Evolutionary conservation across 2,329 filamentous ascomycete species (phyloP), one percentile per base, ranked within the genome.

Genomic region (Pseudogymnoascus sp.): DNA sequence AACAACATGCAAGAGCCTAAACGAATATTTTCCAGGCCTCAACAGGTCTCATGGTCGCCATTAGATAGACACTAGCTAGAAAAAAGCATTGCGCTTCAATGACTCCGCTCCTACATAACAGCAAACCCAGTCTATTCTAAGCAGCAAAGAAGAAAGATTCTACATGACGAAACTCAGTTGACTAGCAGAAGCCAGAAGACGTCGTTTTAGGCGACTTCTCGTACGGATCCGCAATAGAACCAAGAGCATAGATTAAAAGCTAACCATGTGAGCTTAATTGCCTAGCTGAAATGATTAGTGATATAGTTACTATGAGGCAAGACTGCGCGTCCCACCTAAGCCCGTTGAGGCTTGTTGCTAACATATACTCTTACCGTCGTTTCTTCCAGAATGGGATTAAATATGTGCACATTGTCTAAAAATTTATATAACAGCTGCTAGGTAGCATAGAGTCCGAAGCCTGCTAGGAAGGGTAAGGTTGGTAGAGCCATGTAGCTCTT

Each of bases 1-100:
- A 80, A 41, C 80, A 83, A 8, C 73, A 75, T 0, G 79, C 79
- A 0, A 81, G 68, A 0, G 80, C 79, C 64, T 82, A 80, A 0
- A 79, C 74, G 64, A 83, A 83, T 69, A 78, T 77, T 4, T 77
- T 74, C 81, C 81, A 83, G 0, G 80, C 81, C 58, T 78, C 73
- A 45, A 78, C 71, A 0, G 78, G 78, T 58, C 77, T 75, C 55
- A 81, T 74, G 0, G 74, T 75, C 60, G 74, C 75, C 78, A 82
- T 81, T 63, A 78, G 69, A 68, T 78, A 81, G 8, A 81, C 74
- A 0, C 80, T 76, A 0, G 79, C 77, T 0, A 80, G 71, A 21
- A 83, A 81, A 31, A 81, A 74, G 29, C 80, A 82, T 65, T 83
- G 80, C 0, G 80, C 76, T 6, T 76, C 78, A 4, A 81, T 69